phyloP scores from a whole-genome alignment of 2,329 filamentous ascomycete species.

The Nannizzia gypsea region DNA sequence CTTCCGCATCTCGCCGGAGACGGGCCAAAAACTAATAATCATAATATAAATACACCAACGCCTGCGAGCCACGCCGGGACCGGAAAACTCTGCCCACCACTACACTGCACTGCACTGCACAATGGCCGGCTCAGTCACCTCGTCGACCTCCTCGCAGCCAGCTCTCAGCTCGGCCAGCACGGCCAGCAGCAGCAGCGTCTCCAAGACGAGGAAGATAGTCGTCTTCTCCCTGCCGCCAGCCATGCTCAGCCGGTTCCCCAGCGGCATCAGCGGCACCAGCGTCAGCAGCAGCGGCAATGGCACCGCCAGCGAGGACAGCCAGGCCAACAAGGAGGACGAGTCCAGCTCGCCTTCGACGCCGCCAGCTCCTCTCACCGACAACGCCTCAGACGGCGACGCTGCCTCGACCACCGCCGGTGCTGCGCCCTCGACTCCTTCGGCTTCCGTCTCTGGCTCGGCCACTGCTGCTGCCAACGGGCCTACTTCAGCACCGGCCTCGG shows the following conservation, averaged over 20 bases:
- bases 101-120: neutral
- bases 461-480: constrained; percentile 31
- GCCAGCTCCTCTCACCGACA: constrained; percentile 24
- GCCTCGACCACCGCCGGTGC: constrained; percentile 31
- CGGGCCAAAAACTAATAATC: neutral
- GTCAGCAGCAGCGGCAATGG: too few relatives aligned
- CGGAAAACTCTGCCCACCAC: neutral
- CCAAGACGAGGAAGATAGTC: constrained; percentile 20
- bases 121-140: neutral
- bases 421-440: constrained; percentile 20
- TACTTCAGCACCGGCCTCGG: neutral
- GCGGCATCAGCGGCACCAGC: constrained; percentile 11
- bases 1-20: neutral
- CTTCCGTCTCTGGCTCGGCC: too few relatives aligned
- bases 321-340: constrained; percentile 22
- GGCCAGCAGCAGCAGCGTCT: neutral
- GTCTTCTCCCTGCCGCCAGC: constrained; percentile 31
- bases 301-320: constrained; percentile 10
- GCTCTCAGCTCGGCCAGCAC: constrained; percentile 16
- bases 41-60: too few relatives aligned
- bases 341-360: constrained; percentile 26
- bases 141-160: constrained; percentile 12
- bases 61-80: too few relatives aligned
- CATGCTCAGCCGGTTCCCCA: constrained; percentile 27
- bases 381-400: constrained; percentile 26